Percentiles rank a stretch among this genome's conserved stretches.
Conservation (phyloP, 73 alveolate genomes). For the Paraurostyla sp. region DNA sequence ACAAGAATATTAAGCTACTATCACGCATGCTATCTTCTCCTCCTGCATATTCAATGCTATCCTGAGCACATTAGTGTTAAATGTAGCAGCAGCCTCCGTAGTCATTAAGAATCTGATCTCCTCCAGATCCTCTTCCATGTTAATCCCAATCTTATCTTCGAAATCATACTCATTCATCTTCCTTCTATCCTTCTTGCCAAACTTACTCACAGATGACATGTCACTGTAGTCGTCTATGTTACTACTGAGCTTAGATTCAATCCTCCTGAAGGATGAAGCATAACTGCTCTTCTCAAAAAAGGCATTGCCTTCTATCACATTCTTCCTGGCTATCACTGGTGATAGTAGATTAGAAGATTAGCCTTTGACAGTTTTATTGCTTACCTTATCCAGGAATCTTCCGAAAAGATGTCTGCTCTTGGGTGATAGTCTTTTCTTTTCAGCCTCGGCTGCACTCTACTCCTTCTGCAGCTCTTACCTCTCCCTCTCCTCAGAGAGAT, state of each 20-base stretch:
- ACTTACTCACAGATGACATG: background rate
- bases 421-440: background rate
- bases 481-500: background rate
- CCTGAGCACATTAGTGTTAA: constrained; percentile 58
- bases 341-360: background rate
- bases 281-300: background rate
- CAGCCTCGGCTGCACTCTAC: background rate
- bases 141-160: background rate
- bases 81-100: constrained; percentile 50
- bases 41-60: constrained; percentile 63
- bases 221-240: background rate
- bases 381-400: too few relatives aligned
- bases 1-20: constrained; percentile 5
- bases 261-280: background rate
- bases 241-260: background rate
- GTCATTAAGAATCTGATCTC: constrained; percentile 24
- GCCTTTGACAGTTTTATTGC: background rate
- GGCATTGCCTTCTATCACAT: too few relatives aligned
- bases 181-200: background rate
- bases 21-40: constrained; percentile 62
- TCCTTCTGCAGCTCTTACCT: background rate
- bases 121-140: constrained; percentile 3
- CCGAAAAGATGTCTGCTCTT: too few relatives aligned
- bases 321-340: too few relatives aligned
- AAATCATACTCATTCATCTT: constrained; percentile 10